Conservation (phyloP, 1,284 basidiomycete genomes). For the Pterulicium gracile region DNA sequence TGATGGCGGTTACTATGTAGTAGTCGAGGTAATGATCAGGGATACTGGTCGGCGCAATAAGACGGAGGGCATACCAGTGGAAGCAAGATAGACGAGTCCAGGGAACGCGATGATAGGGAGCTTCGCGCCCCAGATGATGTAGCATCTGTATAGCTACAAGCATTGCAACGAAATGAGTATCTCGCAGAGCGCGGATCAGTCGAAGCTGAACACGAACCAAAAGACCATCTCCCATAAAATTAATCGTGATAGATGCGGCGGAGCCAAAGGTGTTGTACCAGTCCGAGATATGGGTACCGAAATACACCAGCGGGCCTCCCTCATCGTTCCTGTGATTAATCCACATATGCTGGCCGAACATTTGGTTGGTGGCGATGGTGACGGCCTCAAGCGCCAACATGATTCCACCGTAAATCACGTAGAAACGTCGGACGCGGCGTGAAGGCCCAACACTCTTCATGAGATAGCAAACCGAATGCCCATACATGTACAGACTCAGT, state of each 20-base stretch:
- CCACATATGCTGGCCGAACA: constrained; percentile 17
- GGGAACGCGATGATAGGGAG: constrained; percentile 14
- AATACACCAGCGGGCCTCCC: constrained; percentile 17
- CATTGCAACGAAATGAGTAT: background rate
- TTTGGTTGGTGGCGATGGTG: constrained; percentile 14
- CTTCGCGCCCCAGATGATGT: constrained; percentile 18
- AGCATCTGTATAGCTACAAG: constrained; percentile 18
- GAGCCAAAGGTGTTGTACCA: constrained; percentile 19
- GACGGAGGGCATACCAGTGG: constrained; percentile 14
- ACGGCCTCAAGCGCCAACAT: constrained; percentile 16
- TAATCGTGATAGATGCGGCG: constrained; percentile 15
- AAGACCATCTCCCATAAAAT: constrained; percentile 18
- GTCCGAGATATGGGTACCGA: constrained; percentile 12
- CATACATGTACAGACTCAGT: constrained; percentile 3
- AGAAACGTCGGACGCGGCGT: constrained; percentile 9
- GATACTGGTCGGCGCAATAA: background rate
- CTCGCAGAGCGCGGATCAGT: background rate
- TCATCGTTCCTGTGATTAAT: constrained; percentile 16
- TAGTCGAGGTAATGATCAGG: background rate
- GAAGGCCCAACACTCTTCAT: background rate
- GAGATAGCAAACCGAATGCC: background rate
- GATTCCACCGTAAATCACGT: constrained; percentile 13
- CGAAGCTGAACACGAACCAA: constrained; percentile 12
- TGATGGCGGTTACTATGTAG: constrained; percentile 14
- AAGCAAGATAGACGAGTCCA: constrained; percentile 15